These are phyloP conservation scores for Ophiosphaerella herpotricha DNA, from an alignment of 2,329 filamentous ascomycete species.

Conservation along the genomic window DNA sequence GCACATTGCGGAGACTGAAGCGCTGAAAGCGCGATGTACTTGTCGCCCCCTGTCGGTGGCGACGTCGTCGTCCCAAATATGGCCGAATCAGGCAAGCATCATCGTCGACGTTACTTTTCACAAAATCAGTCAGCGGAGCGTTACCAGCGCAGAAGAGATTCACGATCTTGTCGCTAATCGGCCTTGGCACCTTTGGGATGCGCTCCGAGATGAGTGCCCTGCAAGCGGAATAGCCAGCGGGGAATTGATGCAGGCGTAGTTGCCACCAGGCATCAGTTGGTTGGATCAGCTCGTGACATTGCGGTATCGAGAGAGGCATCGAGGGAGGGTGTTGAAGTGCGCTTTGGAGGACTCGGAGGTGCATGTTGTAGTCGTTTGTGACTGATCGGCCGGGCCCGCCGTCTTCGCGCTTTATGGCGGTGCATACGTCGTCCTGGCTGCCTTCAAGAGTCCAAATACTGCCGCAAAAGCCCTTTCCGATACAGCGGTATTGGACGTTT, in stretches of 20 bases:
- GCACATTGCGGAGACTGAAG: constrained; percentile 56
- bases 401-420: constrained; percentile 24
- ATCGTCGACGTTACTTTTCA: constrained; percentile 21
- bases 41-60: constrained; percentile 1
- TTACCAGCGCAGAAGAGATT: constrained; percentile 18
- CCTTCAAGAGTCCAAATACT: constrained; percentile 20
- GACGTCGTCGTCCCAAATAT: constrained; percentile 51
- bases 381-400: constrained; percentile 20
- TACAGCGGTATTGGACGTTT: constrained; percentile 12
- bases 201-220: constrained; percentile 9
- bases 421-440: neutral
- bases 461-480: constrained; percentile 24
- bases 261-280: constrained; percentile 12
- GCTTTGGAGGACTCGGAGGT: constrained; percentile 11
- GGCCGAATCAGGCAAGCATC: constrained; percentile 56
- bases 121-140: constrained; percentile 4
- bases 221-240: constrained; percentile 11
- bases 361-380: constrained; percentile 23
- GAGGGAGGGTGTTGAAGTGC: constrained; percentile 1
- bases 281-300: constrained; percentile 15
- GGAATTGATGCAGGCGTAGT: constrained; percentile 9
- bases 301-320: constrained; percentile 14
- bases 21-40: constrained; percentile 19
- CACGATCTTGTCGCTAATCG: constrained; percentile 15
- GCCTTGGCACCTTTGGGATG: constrained; percentile 15